Conservation (phyloP, 805 yeast genomes). For the Candida maris region DNA sequence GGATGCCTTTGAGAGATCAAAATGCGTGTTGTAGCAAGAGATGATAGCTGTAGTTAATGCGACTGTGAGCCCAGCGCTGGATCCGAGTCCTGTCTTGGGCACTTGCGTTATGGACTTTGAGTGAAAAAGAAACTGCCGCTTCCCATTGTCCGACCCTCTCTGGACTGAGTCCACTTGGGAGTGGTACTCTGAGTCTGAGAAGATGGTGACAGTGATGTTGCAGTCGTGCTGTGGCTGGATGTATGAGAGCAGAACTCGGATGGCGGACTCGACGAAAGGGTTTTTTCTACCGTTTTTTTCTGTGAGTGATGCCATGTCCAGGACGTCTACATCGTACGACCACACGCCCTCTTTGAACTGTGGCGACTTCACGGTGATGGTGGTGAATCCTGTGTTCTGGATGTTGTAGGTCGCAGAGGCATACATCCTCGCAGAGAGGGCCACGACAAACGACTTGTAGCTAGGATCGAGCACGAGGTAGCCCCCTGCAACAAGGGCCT, state of each 20-base stretch:
- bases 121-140: slow-evolving; percentile 57
- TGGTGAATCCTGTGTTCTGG: slow-evolving; percentile 9
- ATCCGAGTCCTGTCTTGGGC: slow-evolving; percentile 92
- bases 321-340: slow-evolving; percentile 42
- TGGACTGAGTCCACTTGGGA: slow-evolving; percentile 53
- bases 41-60: slow-evolving; percentile 70
- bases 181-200: slow-evolving; percentile 87
- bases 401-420: slow-evolving; percentile 35
- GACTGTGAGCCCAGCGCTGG: slow-evolving; percentile 90
- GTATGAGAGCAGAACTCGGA: slow-evolving; percentile 54
- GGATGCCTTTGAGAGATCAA: slow-evolving; percentile 27
- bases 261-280: slow-evolving; percentile 71
- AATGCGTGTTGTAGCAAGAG: slow-evolving; percentile 36
- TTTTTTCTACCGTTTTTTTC: slow-evolving; percentile 37
- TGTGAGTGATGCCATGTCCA: slow-evolving; percentile 8
- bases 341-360: slow-evolving; percentile 74
- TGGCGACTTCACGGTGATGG: slow-evolving; percentile 58
- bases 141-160: slow-evolving; percentile 34
- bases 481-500: slow-evolving; percentile 93
- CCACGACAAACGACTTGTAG: slow-evolving; percentile 77
- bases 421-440: slow-evolving; percentile 87
- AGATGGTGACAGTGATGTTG: slow-evolving; percentile 53
- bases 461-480: slow-evolving; percentile 80
- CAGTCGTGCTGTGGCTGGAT: slow-evolving; percentile 34
- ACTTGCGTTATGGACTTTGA: slow-evolving; percentile 57